Percentiles rank a stretch among this genome's conserved stretches.
These are phyloP conservation scores for Elongisporangium senticosum DNA, from an alignment of 352 stramenopile genomes.

Conservation along the genomic window DNA sequence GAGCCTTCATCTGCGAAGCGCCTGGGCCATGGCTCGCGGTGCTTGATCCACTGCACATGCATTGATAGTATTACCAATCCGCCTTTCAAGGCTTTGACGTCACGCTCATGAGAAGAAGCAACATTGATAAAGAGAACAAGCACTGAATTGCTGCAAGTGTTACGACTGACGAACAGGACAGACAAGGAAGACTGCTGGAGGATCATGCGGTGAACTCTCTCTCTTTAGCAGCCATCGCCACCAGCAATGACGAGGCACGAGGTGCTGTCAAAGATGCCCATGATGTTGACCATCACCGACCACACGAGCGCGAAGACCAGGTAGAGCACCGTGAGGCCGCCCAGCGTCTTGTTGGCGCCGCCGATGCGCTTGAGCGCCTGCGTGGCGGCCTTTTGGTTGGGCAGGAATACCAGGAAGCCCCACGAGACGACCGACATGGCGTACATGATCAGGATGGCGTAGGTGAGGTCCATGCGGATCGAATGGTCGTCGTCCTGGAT, in stretches of 20 bases:
- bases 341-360: conserved; percentile 4
- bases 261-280: conserved; percentile 13
- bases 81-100: too few relatives aligned
- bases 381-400: conserved; percentile 14
- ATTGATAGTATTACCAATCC: too few relatives aligned
- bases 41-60: too few relatives aligned
- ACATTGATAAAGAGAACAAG: background rate
- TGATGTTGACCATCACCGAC: conserved; percentile 12
- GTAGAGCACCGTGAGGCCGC: conserved; percentile 10
- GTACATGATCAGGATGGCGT: background rate
- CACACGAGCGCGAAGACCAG: conserved; percentile 11
- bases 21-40: too few relatives aligned
- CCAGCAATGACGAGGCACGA: conserved; percentile 13
- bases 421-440: conserved; percentile 12
- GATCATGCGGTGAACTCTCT: background rate
- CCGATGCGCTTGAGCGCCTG: conserved; percentile 14
- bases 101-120: too few relatives aligned
- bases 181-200: background rate
- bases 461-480: background rate
- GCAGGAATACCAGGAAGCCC: conserved; percentile 19
- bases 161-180: background rate
- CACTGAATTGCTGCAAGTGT: background rate
- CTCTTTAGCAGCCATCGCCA: conserved; percentile 9
- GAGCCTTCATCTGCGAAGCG: too few relatives aligned
- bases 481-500: background rate